Base-by-base conservation (phyloP, 2,329 filamentous ascomycete species). In the Decorospora gaudefroyi region DNA sequence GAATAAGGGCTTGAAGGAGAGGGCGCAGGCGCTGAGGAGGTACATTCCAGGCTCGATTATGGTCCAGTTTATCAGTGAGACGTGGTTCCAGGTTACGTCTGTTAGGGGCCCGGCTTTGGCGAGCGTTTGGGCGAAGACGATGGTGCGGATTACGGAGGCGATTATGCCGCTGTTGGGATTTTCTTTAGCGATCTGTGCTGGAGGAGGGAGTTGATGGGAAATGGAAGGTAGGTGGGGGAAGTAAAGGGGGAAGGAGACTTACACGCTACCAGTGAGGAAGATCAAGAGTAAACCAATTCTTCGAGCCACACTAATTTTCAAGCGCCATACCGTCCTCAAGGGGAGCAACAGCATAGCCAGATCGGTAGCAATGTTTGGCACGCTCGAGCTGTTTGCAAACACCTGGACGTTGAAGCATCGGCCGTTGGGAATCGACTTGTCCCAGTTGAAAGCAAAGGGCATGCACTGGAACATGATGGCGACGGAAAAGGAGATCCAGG, bases 251-350 rank as follows among this genome's bases (percentile, higher is more conserved):
- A n/a, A n/a, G n/a, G n/a, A n/a, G 17, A 53, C 53, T 53, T 49
- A 64, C 56, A 61, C 32, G 28, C 61, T 62, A n/a, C 62, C 60
- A 1, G 51, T 56, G n/a, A 64, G 28, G 33, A 65, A 65, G 11
- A 64, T 64, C 11, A 62, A 30, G 9, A 64, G 19, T 8, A 65
- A 38, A 6, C 59, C 60, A 12, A 57, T 40, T 22, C 43, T 53
- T 12, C 59, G 42, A 3, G 41, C 53, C 7, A 43, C 31, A 26
- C 55, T 58, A 9, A 62, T 43, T 23, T 61, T 62, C 26, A 65
- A 40, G 7, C 46, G 42, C 35, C 56, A 37, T 3, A 61, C 57
- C 3, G 54, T 61, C 12, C 53, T 49, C 8, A 60, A 43, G 7
- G 60, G 60, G 10, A 65, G 36, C 6, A 64, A 11, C 6, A 65